Evolutionary conservation across 1,139 yeast genomes (phyloP).

Genomic region (Geotrichum aggregatum): DNA sequence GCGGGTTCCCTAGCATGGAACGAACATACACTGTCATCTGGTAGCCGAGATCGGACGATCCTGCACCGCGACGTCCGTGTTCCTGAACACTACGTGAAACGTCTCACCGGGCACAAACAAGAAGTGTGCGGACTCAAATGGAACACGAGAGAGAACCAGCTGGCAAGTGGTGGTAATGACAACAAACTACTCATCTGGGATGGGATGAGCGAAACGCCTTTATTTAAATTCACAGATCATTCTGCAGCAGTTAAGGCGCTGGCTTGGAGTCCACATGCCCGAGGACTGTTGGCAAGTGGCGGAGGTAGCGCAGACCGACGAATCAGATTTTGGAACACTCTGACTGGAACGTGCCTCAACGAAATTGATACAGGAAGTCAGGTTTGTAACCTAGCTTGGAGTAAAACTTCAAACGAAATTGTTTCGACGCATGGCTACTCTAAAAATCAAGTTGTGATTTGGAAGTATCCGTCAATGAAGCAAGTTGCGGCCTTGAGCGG

Average conservation of each 20-base stretch:
- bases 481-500: slow-evolving; percentile 93
- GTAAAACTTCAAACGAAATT: slow-evolving; percentile 82
- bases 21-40: slow-evolving; percentile 80
- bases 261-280: slow-evolving; percentile 96
- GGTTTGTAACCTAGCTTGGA: slow-evolving; percentile 92
- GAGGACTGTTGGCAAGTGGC: slow-evolving; percentile 90
- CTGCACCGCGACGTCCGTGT: slow-evolving; percentile 88
- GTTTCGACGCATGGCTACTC: slow-evolving; percentile 96
- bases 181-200: slow-evolving; percentile 72
- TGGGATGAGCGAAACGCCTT: slow-evolving; percentile 62
- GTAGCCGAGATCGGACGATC: slow-evolving; percentile 79
- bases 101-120: slow-evolving; percentile 74
- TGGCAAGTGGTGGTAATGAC: slow-evolving; percentile 94
- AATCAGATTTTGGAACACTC: slow-evolving; percentile 88
- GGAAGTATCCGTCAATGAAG: slow-evolving; percentile 93
- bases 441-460: slow-evolving; percentile 81
- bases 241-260: slow-evolving; percentile 94
- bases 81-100: slow-evolving; percentile 73
- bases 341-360: slow-evolving; percentile 66
- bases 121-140: slow-evolving; percentile 96
- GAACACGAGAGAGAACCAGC: slow-evolving; percentile 69
- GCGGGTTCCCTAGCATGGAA: slow-evolving; percentile 93
- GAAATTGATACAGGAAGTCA: slow-evolving; percentile 94
- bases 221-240: slow-evolving; percentile 74
- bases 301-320: slow-evolving; percentile 96